phyloP scores from a whole-genome alignment of 1,139 yeast species.

The Pneumocystis murina region DNA sequence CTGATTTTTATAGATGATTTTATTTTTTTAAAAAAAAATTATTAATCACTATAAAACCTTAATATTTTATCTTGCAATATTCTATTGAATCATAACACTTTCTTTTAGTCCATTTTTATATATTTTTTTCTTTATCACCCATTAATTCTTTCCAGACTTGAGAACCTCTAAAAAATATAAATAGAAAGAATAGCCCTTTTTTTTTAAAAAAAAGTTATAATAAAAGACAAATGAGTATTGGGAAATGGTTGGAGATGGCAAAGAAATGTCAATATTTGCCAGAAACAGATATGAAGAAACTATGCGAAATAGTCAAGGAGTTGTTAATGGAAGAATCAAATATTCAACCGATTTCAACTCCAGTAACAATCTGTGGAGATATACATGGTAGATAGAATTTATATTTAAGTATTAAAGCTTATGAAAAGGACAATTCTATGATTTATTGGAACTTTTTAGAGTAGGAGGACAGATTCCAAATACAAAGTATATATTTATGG shows the following conservation, averaged over 20 bases:
- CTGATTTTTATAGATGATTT: slow-evolving; percentile 69
- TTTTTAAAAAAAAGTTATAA: neutral
- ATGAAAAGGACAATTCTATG: slow-evolving; percentile 56
- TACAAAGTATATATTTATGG: slow-evolving; percentile 59
- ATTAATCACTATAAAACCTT: too few species aligned
- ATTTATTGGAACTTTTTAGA: slow-evolving; percentile 74
- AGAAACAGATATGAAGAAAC: slow-evolving; percentile 88
- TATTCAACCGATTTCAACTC: slow-evolving; percentile 90
- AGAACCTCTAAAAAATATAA: neutral
- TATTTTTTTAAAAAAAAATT: neutral
- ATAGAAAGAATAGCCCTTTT: neutral
- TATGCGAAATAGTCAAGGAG: slow-evolving; percentile 87
- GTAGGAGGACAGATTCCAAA: slow-evolving; percentile 91
- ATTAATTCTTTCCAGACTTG: neutral
- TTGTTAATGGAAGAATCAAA: slow-evolving; percentile 84
- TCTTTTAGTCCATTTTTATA: neutral
- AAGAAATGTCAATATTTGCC: slow-evolving; percentile 77
- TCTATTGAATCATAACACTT: neutral
- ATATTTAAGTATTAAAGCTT: neutral
- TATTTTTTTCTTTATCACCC: neutral
- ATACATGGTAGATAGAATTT: slow-evolving; percentile 52
- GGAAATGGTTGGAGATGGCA: slow-evolving; percentile 89
- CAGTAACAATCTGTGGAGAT: slow-evolving; percentile 98
- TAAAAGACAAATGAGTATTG: slow-evolving; percentile 21
- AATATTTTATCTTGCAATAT: too few species aligned